Conservation (phyloP, 192 early-diverging fungal genomes). For the Coemansia reversa region DNA sequence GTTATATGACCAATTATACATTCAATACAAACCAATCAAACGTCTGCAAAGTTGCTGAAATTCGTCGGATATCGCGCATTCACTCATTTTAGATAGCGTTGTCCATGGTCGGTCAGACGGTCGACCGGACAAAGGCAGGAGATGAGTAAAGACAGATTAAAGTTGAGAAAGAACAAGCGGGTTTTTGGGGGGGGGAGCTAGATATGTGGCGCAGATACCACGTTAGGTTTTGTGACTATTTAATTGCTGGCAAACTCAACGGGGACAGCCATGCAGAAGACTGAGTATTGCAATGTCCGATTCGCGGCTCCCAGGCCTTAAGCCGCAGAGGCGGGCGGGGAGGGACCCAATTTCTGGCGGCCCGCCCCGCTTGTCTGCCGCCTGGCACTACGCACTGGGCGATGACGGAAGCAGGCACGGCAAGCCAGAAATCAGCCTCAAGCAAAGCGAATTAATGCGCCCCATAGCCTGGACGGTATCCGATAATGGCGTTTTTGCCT, state of each 20-base stretch:
- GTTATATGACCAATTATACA: too few relatives aligned
- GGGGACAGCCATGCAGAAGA: background rate
- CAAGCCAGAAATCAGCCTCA: background rate
- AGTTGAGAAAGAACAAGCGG: too few relatives aligned
- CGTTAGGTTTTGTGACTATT: background rate
- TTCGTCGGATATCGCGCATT: background rate
- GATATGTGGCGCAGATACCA: background rate
- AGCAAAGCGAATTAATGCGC: background rate
- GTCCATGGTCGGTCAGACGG: background rate
- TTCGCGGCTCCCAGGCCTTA: background rate
- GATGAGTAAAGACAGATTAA: background rate
- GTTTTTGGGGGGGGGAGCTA: background rate
- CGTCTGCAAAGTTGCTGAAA: background rate
- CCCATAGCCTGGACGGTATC: background rate
- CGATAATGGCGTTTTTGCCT: conserved; percentile 7
- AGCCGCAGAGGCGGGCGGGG: background rate
- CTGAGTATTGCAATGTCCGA: background rate
- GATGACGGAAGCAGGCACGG: background rate
- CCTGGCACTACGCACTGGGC: background rate
- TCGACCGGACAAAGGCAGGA: background rate
- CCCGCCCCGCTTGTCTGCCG: background rate
- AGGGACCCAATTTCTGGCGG: background rate
- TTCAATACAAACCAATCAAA: background rate
- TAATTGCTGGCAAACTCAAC: background rate
- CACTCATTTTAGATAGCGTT: background rate